phyloP scores from a whole-genome alignment of 2,329 filamentous ascomycete species.

The Pseudocercospora fuligena region DNA sequence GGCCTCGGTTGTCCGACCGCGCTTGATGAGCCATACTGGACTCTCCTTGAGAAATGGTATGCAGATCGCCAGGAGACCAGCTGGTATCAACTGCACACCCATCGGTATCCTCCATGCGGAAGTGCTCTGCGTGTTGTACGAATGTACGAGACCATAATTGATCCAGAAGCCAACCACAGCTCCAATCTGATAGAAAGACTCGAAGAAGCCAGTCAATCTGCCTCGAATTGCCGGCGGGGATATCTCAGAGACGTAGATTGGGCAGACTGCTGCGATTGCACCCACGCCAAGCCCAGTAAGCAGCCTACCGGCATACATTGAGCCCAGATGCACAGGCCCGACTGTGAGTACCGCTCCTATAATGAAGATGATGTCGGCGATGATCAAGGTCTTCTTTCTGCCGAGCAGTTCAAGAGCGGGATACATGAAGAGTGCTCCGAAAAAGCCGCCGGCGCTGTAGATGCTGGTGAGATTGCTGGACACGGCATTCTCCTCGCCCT shows the following conservation, averaged over 20 bases:
- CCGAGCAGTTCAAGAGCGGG: conserved; percentile 53
- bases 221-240: conserved; percentile 43
- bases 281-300: conserved; percentile 43
- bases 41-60: conserved; percentile 41
- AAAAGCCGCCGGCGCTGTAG: conserved; percentile 57
- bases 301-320: conserved; percentile 50
- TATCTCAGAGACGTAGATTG: conserved; percentile 44
- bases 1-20: conserved; percentile 29
- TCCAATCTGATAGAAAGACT: conserved; percentile 42
- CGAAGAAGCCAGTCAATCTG: conserved; percentile 41
- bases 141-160: conserved; percentile 41
- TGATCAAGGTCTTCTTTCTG: conserved; percentile 56
- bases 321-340: conserved; percentile 47
- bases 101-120: conserved; percentile 39
- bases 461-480: conserved; percentile 57
- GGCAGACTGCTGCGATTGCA: conserved; percentile 40
- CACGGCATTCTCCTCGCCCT: conserved; percentile 45
- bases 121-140: conserved; percentile 31
- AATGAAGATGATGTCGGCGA: conserved; percentile 52
- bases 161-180: conserved; percentile 45
- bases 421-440: conserved; percentile 58
- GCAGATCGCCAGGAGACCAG: conserved; percentile 37
- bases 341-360: conserved; percentile 53
- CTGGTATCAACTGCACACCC: conserved; percentile 42
- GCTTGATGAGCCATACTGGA: conserved; percentile 39